Base-by-base conservation (phyloP, 768 basidiomycete genomes). In the Panaeolus cyanescens region DNA sequence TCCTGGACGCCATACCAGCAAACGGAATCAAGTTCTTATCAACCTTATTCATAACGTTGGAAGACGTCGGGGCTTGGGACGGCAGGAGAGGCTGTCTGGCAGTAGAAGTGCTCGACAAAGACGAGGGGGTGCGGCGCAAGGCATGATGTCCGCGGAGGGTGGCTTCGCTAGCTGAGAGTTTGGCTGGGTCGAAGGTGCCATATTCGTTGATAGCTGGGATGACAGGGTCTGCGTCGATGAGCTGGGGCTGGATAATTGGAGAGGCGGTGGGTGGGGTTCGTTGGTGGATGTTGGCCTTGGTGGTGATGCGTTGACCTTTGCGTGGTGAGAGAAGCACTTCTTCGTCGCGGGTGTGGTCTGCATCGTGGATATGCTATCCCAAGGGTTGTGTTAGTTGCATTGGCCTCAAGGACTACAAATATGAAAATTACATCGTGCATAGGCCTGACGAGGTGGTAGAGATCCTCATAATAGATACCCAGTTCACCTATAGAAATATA, bases 381-480 rank as follows among this genome's bases (percentile, higher is more conserved):
- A 25, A 31, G 13, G 10, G 25, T 40, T 5, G 58, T 53, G 20
- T 36, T 12, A 28, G 19, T 7, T 55, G 37, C 13, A 22, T 9
- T 22, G n/a, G 30, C 30, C 15, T 50, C 12, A 28, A n/a, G n/a
- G n/a, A 13, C 33, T 10, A 25, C 4, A 4, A 8, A 39, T 12
- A 31, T 8, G 6, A 50, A 22, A 64, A 77, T 53, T 60, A 85
- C 84, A 25, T 82, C 76, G 66, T 87, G 87, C 15, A 88, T 75
- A 1, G 87, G 85, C 25, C 77, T 75, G 37, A 88, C 76, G 3
- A 87, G 74, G 37, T 79, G 79, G 63, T 86, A 88, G 1, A 89
- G 73, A 64, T 89, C 87, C 62, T 85, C 82, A 63, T 85, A 87
- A 62, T 85, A 85, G 31, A 86, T 84, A 0, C 85, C 85, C 10